Conservation (phyloP, 2,329 filamentous ascomycete species). For the Diplodia sapinea region DNA sequence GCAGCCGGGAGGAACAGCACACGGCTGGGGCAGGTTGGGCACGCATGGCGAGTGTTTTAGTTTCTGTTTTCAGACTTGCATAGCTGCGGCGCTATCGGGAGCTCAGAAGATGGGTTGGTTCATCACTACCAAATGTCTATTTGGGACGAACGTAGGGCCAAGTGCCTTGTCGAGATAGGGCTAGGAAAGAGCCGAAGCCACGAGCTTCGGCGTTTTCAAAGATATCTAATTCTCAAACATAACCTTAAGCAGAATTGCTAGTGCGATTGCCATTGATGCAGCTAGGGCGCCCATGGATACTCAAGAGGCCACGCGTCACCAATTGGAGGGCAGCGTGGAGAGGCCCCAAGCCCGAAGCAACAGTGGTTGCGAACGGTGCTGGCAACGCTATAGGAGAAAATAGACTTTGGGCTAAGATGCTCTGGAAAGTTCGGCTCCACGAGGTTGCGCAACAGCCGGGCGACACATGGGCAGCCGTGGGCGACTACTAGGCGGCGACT, state of each 20-base stretch:
- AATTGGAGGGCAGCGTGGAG: background rate
- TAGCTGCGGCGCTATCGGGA: constrained; percentile 28
- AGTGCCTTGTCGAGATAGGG: constrained; percentile 19
- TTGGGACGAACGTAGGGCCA: constrained; percentile 14
- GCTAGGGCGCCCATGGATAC: constrained; percentile 4
- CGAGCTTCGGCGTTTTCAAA: constrained; percentile 7
- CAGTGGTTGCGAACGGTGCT: constrained; percentile 11
- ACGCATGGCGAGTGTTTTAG: constrained; percentile 20
- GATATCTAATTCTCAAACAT: constrained; percentile 22
- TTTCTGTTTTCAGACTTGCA: constrained; percentile 26
- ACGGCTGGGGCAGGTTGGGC: constrained; percentile 2
- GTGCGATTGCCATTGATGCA: background rate
- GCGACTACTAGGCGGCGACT: background rate
- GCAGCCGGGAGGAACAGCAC: constrained; percentile 4
- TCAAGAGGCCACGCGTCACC: constrained; percentile 23
- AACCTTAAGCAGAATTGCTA: constrained; percentile 3
- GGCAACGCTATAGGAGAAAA: constrained; percentile 11
- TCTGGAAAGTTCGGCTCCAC: constrained; percentile 24
- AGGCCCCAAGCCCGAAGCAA: constrained; percentile 8
- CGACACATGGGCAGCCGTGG: constrained; percentile 21
- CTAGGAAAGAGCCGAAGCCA: constrained; percentile 19
- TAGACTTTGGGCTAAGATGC: constrained; percentile 27
- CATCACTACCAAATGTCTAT: constrained; percentile 9
- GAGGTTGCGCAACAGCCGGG: constrained; percentile 20
- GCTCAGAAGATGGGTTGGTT: constrained; percentile 9